Percentiles rank a stretch among this genome's conserved stretches.
These are phyloP conservation scores for Lipomyces mesembrius DNA, from an alignment of 805 yeast genomes.

Conservation along the genomic window DNA sequence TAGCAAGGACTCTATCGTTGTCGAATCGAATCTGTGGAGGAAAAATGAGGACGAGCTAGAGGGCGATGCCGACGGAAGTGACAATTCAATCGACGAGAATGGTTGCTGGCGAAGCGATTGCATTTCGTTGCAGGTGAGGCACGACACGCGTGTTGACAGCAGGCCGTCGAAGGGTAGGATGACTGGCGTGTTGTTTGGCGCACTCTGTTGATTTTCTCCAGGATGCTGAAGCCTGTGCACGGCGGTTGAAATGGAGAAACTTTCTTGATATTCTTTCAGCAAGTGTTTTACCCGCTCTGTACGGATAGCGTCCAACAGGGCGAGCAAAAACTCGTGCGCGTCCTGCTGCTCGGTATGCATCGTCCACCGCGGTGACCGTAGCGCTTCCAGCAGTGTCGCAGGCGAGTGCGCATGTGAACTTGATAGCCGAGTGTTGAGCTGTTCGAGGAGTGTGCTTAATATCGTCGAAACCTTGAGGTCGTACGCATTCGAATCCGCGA, in stretches of 20 bases:
- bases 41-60: constrained; percentile 4
- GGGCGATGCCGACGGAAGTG: constrained; percentile 18
- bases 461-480: constrained; percentile 16
- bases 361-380: constrained; percentile 28
- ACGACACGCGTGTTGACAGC: constrained; percentile 86
- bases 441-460: constrained; percentile 10
- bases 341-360: constrained; percentile 36
- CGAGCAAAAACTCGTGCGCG: constrained; percentile 36
- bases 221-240: neutral
- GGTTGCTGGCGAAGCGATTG: constrained; percentile 89
- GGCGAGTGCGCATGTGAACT: constrained; percentile 25
- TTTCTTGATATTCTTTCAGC: neutral
- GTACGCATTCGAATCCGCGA: constrained; percentile 3
- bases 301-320: constrained; percentile 29
- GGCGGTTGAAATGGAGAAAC: constrained; percentile 11
- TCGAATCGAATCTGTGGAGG: constrained; percentile 15
- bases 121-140: constrained; percentile 87
- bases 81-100: constrained; percentile 50
- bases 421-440: constrained; percentile 17
- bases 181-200: neutral
- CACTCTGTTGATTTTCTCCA: neutral
- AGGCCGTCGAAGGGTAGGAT: constrained; percentile 81
- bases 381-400: constrained; percentile 17
- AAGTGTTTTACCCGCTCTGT: constrained; percentile 15
- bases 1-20: constrained; percentile 45